These are phyloP conservation scores for Colletotrichum somersetense DNA, from an alignment of 2,329 filamentous ascomycete species.

Conservation along the genomic window DNA sequence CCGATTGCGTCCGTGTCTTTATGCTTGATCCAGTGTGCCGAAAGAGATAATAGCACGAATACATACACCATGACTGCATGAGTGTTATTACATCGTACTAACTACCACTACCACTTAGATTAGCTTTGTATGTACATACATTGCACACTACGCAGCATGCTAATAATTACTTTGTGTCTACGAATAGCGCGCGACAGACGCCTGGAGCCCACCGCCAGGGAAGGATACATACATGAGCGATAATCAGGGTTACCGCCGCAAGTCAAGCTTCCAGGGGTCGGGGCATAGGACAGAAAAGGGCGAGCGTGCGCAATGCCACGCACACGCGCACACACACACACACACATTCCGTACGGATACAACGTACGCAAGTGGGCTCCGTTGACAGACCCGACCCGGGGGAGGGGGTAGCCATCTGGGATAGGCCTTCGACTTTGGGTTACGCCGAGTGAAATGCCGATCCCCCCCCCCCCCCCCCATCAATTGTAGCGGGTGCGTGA, in stretches of 20 bases:
- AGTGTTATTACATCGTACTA: no score
- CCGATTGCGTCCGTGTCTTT: conserved; percentile 30
- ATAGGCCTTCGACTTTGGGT: conserved; percentile 23
- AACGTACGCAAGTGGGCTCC: not conserved
- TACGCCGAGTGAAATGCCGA: conserved; percentile 19
- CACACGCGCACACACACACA: not conserved
- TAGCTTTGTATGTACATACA: no score
- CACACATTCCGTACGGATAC: not conserved
- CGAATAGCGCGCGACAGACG: not conserved
- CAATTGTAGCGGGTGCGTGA: conserved; percentile 3
- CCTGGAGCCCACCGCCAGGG: not conserved
- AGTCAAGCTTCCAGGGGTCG: conserved; percentile 28
- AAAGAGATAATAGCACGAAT: not conserved
- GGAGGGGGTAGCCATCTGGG: conserved; percentile 10
- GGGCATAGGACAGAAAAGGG: conserved; percentile 25
- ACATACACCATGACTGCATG: no score
- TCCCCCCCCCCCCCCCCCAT: not conserved
- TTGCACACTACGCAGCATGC: no score
- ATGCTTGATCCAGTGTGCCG: conserved; percentile 38
- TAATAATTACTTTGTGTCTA: no score
- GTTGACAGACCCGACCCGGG: not conserved
- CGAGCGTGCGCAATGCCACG: conserved; percentile 24
- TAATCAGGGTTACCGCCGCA: conserved; percentile 36
- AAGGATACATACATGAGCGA: not conserved
- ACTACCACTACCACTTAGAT: no score